These are phyloP conservation scores for Daldinia vernicosa DNA, from an alignment of 495 filamentous ascomycete species.

Conservation along the genomic window DNA sequence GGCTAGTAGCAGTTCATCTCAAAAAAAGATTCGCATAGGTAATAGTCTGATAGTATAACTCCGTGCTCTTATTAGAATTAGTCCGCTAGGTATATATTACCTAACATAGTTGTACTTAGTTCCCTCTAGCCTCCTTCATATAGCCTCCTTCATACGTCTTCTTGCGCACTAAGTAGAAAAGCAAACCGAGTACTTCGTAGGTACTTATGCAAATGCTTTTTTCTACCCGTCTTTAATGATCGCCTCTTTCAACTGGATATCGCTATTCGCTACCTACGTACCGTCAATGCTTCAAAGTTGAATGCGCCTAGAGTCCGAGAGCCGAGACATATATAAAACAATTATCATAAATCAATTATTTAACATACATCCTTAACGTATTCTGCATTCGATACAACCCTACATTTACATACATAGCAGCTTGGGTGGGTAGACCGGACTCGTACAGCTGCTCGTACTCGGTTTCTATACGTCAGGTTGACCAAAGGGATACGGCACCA, in stretches of 20 bases:
- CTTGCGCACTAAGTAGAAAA: background rate
- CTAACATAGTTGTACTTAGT: background rate
- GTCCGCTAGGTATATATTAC: background rate
- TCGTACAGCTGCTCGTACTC: background rate
- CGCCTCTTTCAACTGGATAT: background rate
- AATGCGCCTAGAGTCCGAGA: background rate
- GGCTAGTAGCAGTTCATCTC: conserved; percentile 2
- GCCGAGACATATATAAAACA: background rate
- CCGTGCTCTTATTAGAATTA: background rate
- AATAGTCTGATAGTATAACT: too few relatives aligned
- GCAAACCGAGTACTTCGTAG: background rate
- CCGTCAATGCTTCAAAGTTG: background rate
- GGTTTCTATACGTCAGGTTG: conserved; percentile 12
- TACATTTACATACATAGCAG: background rate
- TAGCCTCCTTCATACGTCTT: background rate
- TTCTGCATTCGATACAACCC: background rate
- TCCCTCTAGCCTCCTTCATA: background rate
- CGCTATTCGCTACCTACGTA: background rate
- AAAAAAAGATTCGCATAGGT: background rate
- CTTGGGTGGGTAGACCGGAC: background rate
- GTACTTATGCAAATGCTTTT: background rate
- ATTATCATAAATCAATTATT: background rate
- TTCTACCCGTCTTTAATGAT: background rate
- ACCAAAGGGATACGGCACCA: conserved; percentile 14
- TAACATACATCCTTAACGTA: background rate